phyloP scores from a whole-genome alignment of 2,329 filamentous ascomycete species.

The Ophiostoma montium region DNA sequence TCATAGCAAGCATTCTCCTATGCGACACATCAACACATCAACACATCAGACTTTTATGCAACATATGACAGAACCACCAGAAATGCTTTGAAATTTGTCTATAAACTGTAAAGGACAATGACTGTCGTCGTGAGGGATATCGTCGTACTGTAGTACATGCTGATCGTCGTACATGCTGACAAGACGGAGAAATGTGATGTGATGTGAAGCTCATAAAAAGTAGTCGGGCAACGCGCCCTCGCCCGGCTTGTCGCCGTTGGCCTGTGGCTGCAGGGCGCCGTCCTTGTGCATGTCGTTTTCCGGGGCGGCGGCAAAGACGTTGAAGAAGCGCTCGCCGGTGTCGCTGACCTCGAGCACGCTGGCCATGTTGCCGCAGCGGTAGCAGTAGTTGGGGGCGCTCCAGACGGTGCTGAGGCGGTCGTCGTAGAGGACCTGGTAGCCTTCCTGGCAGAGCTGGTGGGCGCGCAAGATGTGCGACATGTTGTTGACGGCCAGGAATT shows the following conservation, averaged over 20 bases:
- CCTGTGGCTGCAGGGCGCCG: conserved; percentile 40
- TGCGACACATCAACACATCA: too few species aligned
- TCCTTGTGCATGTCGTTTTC: conserved; percentile 91
- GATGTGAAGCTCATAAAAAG: too few species aligned
- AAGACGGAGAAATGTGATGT: too few species aligned
- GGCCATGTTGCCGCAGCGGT: conserved; percentile 91
- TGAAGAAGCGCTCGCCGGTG: conserved; percentile 86
- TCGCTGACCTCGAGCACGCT: conserved; percentile 94
- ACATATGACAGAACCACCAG: too few species aligned
- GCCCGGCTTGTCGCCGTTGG: conserved; percentile 44
- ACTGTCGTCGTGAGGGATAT: too few species aligned
- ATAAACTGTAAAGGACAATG: too few species aligned
- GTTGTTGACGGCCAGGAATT: conserved; percentile 91
- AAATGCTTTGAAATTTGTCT: too few species aligned
- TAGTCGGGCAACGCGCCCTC: conserved; percentile 55
- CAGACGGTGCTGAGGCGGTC: conserved; percentile 91
- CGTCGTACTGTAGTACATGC: too few species aligned
- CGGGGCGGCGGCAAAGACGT: conserved; percentile 91
- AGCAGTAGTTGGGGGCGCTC: conserved; percentile 95
- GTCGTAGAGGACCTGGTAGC: conserved; percentile 92
- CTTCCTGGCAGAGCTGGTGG: conserved; percentile 97
- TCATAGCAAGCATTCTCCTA: not conserved
- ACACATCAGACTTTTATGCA: too few species aligned
- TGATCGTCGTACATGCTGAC: too few species aligned
- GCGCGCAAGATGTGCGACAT: conserved; percentile 97